phyloP scores from a whole-genome alignment of 805 yeast species.

The Cyberlindnera nakhonratchasimensis region DNA sequence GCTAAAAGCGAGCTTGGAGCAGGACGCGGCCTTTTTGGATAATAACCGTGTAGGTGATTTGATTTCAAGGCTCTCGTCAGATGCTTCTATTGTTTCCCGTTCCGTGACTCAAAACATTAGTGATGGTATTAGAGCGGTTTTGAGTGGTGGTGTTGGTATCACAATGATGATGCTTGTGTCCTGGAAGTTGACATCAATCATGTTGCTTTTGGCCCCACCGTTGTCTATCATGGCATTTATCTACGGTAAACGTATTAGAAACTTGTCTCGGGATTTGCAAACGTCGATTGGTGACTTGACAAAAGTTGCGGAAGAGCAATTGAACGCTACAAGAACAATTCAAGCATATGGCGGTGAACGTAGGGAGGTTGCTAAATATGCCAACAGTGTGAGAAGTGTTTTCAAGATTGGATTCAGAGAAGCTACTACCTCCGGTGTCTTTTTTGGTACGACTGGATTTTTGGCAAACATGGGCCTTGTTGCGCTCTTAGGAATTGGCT shows the following conservation, averaged over 20 bases:
- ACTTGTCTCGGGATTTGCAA: conserved; percentile 72
- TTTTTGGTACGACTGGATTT: conserved; percentile 75
- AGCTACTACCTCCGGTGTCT: conserved; percentile 73
- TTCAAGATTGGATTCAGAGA: conserved; percentile 72
- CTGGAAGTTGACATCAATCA: conserved; percentile 75
- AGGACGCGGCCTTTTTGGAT: conserved; percentile 88
- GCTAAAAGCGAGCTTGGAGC: conserved; percentile 71
- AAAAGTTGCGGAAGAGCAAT: conserved; percentile 87
- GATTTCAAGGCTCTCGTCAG: conserved; percentile 83
- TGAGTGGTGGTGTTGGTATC: conserved; percentile 82
- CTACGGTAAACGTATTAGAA: conserved; percentile 77
- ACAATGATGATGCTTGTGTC: conserved; percentile 90
- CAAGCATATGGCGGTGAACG: conserved; percentile 88
- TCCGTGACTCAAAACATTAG: conserved; percentile 85
- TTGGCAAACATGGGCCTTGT: conserved; percentile 79
- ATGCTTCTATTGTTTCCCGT: conserved; percentile 82
- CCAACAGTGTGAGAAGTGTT: conserved; percentile 62
- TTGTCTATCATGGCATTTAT: conserved; percentile 72
- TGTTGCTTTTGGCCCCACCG: conserved; percentile 81
- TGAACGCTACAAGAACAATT: conserved; percentile 79
- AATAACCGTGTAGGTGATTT: conserved; percentile 88
- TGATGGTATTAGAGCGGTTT: conserved; percentile 83
- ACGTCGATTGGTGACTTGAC: conserved; percentile 82
- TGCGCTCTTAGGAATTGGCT: conserved; percentile 76
- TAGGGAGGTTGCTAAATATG: conserved; percentile 71